Percentiles rank a stretch among this genome's conserved stretches.
phyloP scores from a whole-genome alignment of 1,284 basidiomycete genomes.

The Phlebopus sp. region DNA sequence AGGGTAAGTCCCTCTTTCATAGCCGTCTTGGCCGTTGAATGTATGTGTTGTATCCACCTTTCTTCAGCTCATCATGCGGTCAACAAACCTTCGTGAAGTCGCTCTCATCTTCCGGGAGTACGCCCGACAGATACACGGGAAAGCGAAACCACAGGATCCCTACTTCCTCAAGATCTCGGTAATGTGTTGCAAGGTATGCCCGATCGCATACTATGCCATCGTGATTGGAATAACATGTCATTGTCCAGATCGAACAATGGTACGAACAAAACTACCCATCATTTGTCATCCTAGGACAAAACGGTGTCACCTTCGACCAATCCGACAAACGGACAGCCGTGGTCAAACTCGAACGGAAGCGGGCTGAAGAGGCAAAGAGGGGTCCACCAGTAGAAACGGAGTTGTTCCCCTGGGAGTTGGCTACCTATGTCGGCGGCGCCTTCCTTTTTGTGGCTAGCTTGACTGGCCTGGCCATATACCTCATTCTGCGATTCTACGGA shows the following conservation, averaged over 20 bases:
- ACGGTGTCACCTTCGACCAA: conserved; percentile 25
- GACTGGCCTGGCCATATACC: conserved; percentile 32
- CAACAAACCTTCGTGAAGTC: conserved; percentile 91
- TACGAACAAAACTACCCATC: conserved; percentile 86
- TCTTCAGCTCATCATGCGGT: conserved; percentile 80
- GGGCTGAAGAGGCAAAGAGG: conserved; percentile 22
- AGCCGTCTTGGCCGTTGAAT: background rate
- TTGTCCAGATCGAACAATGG: conserved; percentile 86
- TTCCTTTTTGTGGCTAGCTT: conserved; percentile 40
- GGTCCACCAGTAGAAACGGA: conserved; percentile 11
- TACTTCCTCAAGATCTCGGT: conserved; percentile 82
- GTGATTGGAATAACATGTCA: background rate
- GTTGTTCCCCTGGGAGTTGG: conserved; percentile 35
- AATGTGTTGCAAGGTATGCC: conserved; percentile 70
- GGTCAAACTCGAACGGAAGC: conserved; percentile 37
- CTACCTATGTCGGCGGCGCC: conserved; percentile 40
- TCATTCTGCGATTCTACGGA: conserved; percentile 32
- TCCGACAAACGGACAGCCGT: conserved; percentile 30
- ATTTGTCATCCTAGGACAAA: conserved; percentile 57
- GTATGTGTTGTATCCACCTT: background rate
- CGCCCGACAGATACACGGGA: conserved; percentile 80
- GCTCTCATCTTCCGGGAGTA: conserved; percentile 86
- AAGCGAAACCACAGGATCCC: conserved; percentile 79
- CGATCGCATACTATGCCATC: background rate
- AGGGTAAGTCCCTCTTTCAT: conserved; percentile 44